phyloP scores from a whole-genome alignment of 2,329 filamentous ascomycete species.

The Passalora sequoiae region DNA sequence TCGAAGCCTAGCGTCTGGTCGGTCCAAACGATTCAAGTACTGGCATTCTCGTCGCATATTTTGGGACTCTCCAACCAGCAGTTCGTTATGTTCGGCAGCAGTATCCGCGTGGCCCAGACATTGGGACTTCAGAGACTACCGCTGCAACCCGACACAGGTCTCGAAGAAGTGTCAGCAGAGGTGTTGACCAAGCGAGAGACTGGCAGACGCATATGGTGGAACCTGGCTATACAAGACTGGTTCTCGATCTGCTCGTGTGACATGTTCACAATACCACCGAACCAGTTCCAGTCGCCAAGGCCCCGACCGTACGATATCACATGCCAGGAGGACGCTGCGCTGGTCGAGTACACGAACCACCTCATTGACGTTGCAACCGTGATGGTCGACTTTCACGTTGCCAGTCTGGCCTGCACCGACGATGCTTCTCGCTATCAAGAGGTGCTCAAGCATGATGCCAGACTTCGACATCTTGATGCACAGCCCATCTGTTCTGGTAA shows the following conservation, averaged over 20 bases:
- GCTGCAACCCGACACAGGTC: not conserved
- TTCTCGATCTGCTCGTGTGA: constrained; percentile 4
- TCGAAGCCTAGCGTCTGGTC: constrained; percentile 8
- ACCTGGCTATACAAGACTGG: constrained; percentile 9
- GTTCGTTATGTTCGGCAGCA: constrained; percentile 8
- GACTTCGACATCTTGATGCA: constrained; percentile 2
- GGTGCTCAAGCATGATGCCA: constrained; percentile 8
- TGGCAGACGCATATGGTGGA: constrained; percentile 9
- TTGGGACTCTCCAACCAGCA: constrained; percentile 9
- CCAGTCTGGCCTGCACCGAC: constrained; percentile 4
- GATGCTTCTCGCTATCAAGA: constrained; percentile 1
- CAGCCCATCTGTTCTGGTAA: not conserved
- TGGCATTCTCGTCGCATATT: constrained; percentile 4
- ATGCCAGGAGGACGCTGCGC: not conserved
- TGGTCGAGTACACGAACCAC: constrained; percentile 6
- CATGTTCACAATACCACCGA: constrained; percentile 9
- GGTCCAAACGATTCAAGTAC: constrained; percentile 6
- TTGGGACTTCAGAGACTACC: constrained; percentile 6
- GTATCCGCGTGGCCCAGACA: constrained; percentile 5
- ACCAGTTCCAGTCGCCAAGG: constrained; percentile 5
- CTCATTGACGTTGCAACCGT: constrained; percentile 3
- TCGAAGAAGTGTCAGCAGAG: not conserved
- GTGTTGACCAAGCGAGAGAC: constrained; percentile 2
- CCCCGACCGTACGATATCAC: not conserved
- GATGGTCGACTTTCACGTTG: constrained; percentile 8